Base-by-base conservation (phyloP, 805 yeast genomes). In the Sugiyamaella smithiae region DNA sequence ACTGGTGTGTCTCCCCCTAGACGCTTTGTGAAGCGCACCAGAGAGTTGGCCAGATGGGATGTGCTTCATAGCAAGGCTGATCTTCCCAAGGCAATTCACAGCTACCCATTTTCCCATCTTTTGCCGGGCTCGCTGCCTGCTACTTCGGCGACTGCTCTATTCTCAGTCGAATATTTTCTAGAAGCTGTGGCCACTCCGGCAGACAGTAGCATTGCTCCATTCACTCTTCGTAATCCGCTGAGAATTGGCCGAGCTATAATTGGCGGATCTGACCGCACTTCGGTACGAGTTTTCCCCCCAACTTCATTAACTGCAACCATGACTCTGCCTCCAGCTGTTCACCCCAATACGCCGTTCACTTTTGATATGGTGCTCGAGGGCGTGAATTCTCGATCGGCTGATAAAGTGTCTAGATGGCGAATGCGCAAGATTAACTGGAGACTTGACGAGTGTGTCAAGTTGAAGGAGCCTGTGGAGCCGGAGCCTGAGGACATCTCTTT, bases 221-320 rank as follows among this genome's bases (percentile, higher is more conserved):
- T 77, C 20, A 68, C 69, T 43, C 59, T 81, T 32, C 67, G 69
- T 2, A 68, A 86, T 51, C 95, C 96, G 0, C 64, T 93, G 6
- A 76, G 83, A 56, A 73, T 93, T 1, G 75, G 85, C 40, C 76
- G 99, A 58, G 84, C 95, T 49, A 79, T 91, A 25, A 65, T 87
- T 20, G 72, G 88, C 40, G 91, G 93, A 5, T 86, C 87, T 2
- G 97, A 90, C 63, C 75, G 89, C 57, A 88, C 86, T 61, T 87
- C 96, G 1, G 69, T 88, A 32, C 77, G 99, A 52, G 87, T 93
- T 1, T 93, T 93, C 67, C 99, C 99, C 0, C 98, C 99, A 5
- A 91, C 98, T 0, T 86, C 85, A 37, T 83, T 93, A 31, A 83
- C 88, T 2, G 95, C 96, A 5, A 80, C 85, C 23, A 93, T 95